These are phyloP conservation scores for Leucocoprinus leucothites DNA, from an alignment of 768 basidiomycete genomes.

Conservation along the genomic window DNA sequence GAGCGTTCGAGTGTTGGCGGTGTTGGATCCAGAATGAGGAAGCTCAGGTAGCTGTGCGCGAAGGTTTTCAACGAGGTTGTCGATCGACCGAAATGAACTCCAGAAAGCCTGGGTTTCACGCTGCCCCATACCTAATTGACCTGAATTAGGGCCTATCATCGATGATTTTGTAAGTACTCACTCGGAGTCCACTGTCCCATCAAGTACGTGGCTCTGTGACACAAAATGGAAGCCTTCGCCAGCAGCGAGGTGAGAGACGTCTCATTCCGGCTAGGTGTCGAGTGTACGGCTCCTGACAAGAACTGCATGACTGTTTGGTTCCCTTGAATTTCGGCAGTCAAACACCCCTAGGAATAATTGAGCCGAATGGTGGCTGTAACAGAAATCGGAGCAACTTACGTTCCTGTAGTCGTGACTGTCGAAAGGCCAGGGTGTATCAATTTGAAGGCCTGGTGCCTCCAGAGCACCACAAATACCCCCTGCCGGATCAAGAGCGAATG, in stretches of 20 bases:
- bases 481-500: constrained; percentile 50
- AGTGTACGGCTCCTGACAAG: constrained; percentile 27
- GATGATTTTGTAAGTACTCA: constrained; percentile 20
- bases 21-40: constrained; percentile 26
- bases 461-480: constrained; percentile 51
- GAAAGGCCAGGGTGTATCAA: constrained; percentile 55
- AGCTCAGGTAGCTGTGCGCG: constrained; percentile 31
- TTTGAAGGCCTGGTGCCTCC: constrained; percentile 45
- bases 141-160: constrained; percentile 7
- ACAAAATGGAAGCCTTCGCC: constrained; percentile 55
- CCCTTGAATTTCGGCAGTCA: constrained; percentile 41
- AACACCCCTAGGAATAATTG: constrained; percentile 34
- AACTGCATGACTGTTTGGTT: constrained; percentile 49
- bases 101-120: constrained; percentile 41
- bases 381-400: constrained; percentile 21
- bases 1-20: constrained; percentile 33
- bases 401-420: constrained; percentile 37
- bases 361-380: background rate
- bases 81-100: constrained; percentile 41
- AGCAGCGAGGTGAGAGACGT: constrained; percentile 38
- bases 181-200: constrained; percentile 44
- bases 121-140: constrained; percentile 33
- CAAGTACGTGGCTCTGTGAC: constrained; percentile 55
- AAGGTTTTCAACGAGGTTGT: constrained; percentile 42
- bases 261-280: constrained; percentile 28